phyloP scores from a whole-genome alignment of 768 basidiomycete genomes.

The Auriscalpium vulgare region DNA sequence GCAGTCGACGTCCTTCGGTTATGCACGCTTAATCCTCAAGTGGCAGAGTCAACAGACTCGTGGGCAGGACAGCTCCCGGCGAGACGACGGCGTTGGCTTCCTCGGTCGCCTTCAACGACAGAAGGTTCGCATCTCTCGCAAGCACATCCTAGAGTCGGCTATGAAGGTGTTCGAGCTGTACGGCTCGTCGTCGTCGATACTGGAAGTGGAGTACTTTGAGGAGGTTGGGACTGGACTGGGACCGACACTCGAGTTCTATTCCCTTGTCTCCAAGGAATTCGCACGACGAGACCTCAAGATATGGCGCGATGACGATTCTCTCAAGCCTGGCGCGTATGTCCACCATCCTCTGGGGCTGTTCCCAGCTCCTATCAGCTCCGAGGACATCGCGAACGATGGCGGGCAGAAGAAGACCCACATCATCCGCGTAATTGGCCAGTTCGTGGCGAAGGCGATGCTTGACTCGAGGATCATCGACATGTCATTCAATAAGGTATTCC shows the following conservation, averaged over 20 bases:
- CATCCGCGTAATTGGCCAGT: constrained; percentile 87
- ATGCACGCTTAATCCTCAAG: constrained; percentile 88
- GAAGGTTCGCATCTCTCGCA: constrained; percentile 93
- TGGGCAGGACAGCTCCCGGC: constrained; percentile 67
- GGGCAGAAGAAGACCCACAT: constrained; percentile 80
- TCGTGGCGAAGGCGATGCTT: constrained; percentile 93
- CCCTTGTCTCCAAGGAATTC: constrained; percentile 94
- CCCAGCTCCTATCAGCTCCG: constrained; percentile 71
- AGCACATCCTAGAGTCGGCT: constrained; percentile 91
- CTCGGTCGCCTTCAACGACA: constrained; percentile 89
- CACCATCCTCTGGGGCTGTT: constrained; percentile 81
- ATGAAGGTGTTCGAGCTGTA: constrained; percentile 96
- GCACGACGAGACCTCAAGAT: constrained; percentile 80
- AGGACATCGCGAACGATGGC: constrained; percentile 63
- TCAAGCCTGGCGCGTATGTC: constrained; percentile 61
- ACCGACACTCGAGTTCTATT: constrained; percentile 97
- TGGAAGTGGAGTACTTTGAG: constrained; percentile 98
- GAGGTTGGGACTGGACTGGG: constrained; percentile 98
- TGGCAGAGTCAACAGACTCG: constrained; percentile 88
- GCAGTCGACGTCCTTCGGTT: constrained; percentile 96
- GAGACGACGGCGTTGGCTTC: constrained; percentile 89
- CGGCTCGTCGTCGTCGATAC: constrained; percentile 85
- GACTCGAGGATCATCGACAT: constrained; percentile 97
- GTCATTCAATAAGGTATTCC: constrained; percentile 90
- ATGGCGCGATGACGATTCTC: constrained; percentile 80